A percentile compares a stretch with the other conserved stretches of the same genome.
phyloP scores from a whole-genome alignment of 805 yeast species.

The Cyberlindnera lachancei region DNA sequence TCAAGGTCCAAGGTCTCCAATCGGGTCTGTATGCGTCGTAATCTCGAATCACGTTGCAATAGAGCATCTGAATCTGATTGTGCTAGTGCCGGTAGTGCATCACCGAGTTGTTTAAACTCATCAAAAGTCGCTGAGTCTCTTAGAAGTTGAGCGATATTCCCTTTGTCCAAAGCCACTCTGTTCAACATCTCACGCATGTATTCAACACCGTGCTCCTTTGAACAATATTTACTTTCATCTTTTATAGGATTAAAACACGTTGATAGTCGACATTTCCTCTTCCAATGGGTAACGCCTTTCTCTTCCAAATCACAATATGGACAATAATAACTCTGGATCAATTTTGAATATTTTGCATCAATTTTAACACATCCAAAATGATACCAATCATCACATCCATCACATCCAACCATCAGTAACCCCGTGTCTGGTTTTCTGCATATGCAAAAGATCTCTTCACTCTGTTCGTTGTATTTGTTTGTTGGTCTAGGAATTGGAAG shows the following conservation, averaged over 20 bases:
- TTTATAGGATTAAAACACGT: conserved; percentile 50
- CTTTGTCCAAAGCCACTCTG: conserved; percentile 4
- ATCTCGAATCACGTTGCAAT: conserved; percentile 9
- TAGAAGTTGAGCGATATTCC: conserved; percentile 9
- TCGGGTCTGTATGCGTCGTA: conserved; percentile 2
- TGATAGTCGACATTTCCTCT: conserved; percentile 60
- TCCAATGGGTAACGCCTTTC: conserved; percentile 54
- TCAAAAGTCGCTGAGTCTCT: conserved; percentile 6
- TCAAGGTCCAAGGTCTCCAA: background rate
- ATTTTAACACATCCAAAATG: conserved; percentile 75
- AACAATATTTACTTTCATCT: conserved; percentile 61
- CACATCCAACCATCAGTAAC: conserved; percentile 87
- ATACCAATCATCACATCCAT: conserved; percentile 93
- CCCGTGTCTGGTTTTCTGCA: conserved; percentile 78
- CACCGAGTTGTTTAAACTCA: conserved; percentile 26
- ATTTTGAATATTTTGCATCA: conserved; percentile 38
- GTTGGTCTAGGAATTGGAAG: conserved; percentile 8
- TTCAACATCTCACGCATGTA: conserved; percentile 9
- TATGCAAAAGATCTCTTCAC: conserved; percentile 66
- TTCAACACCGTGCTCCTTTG: conserved; percentile 56
- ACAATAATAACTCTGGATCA: conserved; percentile 64
- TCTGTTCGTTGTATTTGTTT: conserved; percentile 35
- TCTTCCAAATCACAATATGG: conserved; percentile 53
- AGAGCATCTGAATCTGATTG: too few species aligned
- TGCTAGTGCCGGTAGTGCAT: conserved; percentile 36